These are phyloP conservation scores for Eucalyptus curtisii DNA, from an alignment of 345 rosid species.

Conservation along the genomic window DNA sequence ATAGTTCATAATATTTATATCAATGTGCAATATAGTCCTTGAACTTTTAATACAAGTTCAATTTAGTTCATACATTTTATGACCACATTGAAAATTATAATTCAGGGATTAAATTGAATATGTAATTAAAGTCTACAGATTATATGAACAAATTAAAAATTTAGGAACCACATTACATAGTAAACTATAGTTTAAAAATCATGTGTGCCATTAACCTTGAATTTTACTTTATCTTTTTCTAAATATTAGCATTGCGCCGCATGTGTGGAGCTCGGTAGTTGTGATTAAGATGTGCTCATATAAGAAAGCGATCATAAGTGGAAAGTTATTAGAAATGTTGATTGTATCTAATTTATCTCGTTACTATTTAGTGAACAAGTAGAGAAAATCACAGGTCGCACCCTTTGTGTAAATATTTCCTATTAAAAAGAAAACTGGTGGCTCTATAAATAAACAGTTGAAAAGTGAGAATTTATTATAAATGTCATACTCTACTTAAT, in stretches of 20 bases:
- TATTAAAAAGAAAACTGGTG: neutral
- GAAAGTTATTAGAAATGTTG: neutral
- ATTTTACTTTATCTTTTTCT: too few species aligned
- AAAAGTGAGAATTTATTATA: neutral
- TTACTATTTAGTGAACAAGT: neutral
- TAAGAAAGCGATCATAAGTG: neutral
- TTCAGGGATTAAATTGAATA: too few species aligned
- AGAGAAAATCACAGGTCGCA: accelerated
- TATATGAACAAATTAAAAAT: accelerated
- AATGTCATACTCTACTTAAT: neutral
- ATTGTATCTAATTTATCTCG: neutral
- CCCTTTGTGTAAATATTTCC: neutral
- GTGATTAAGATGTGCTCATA: neutral
- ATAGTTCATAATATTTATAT: too few species aligned
- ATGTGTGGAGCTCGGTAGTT: accelerated
- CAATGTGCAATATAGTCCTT: too few species aligned
- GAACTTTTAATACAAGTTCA: too few species aligned
- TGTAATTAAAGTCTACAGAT: too few species aligned
- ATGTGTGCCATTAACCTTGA: too few species aligned
- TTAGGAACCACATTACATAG: too few species aligned
- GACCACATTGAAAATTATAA: too few species aligned
- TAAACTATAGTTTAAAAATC: too few species aligned
- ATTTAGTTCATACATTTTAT: too few species aligned
- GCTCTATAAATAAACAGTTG: neutral
- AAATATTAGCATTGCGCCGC: neutral